phyloP scores from a whole-genome alignment of 768 basidiomycete species.

The Amanita rubescens region DNA sequence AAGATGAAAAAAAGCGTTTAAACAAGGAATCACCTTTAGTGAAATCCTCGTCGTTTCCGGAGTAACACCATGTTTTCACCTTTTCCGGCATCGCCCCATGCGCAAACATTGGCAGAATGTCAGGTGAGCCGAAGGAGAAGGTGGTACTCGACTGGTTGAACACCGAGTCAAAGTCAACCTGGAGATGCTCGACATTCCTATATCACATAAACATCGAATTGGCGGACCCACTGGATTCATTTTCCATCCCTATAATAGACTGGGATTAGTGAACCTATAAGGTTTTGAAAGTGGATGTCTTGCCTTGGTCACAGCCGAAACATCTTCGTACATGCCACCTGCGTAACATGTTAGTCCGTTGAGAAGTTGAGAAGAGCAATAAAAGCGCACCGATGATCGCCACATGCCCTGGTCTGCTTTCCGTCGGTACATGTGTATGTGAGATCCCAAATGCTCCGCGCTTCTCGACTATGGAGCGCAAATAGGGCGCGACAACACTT shows the following conservation, averaged over 20 bases:
- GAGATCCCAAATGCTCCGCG: conserved; percentile 79
- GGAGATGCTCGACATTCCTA: conserved; percentile 17
- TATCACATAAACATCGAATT: neutral
- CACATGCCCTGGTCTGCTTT: conserved; percentile 84
- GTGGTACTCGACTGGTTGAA: conserved; percentile 77
- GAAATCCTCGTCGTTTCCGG: conserved; percentile 77
- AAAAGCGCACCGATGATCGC: conserved; percentile 63
- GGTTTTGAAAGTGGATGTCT: conserved; percentile 10
- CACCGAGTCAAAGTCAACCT: conserved; percentile 80
- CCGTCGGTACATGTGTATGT: conserved; percentile 83
- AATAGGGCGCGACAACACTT: conserved; percentile 62
- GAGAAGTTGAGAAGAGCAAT: neutral
- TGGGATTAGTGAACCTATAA: conserved; percentile 8
- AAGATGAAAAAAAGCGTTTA: neutral
- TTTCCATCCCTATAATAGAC: conserved; percentile 64
- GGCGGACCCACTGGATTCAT: conserved; percentile 58
- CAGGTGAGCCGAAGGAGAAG: conserved; percentile 82
- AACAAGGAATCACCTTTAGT: conserved; percentile 52
- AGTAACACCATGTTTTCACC: conserved; percentile 71
- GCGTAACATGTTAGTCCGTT: neutral
- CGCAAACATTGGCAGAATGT: conserved; percentile 84
- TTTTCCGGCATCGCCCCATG: conserved; percentile 63
- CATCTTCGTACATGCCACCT: conserved; percentile 90
- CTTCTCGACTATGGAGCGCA: conserved; percentile 57
- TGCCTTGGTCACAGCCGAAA: conserved; percentile 81